These are phyloP conservation scores for Eucalyptus victrix DNA, from an alignment of 345 rosid genomes.

Conservation along the genomic window DNA sequence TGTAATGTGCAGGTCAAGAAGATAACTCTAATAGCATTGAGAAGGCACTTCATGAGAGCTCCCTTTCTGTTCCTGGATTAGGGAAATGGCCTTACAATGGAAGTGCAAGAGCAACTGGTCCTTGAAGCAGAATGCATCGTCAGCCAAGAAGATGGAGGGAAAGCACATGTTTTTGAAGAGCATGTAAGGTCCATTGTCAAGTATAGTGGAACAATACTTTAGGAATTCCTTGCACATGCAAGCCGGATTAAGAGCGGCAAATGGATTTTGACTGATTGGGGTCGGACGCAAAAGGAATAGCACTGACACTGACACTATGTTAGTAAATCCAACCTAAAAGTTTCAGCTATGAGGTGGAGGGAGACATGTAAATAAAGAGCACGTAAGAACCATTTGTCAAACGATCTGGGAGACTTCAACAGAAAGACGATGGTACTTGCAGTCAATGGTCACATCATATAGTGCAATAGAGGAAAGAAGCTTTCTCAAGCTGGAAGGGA, in stretches of 20 bases:
- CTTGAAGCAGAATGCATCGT: neutral
- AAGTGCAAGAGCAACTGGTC: neutral
- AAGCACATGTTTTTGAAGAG: neutral
- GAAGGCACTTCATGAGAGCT: neutral
- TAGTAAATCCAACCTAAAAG: neutral
- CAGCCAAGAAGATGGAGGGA: neutral
- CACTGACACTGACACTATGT: neutral
- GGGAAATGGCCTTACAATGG: neutral
- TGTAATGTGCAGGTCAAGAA: neutral
- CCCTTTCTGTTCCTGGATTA: neutral
- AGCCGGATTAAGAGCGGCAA: neutral
- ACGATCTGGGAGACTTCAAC: neutral
- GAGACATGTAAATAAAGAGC: neutral
- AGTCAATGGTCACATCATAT: neutral
- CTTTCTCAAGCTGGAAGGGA: neutral
- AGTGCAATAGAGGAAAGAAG: neutral
- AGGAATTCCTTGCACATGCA: neutral
- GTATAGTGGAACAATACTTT: neutral
- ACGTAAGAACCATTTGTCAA: neutral
- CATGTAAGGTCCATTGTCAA: neutral
- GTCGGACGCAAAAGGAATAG: neutral
- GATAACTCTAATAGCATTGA: neutral
- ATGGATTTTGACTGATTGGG: neutral
- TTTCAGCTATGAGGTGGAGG: neutral
- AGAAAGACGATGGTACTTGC: neutral